A percentile compares a stretch with the other conserved stretches of the same genome.
Conservation (phyloP, 1,284 basidiomycete species). For the Marasmius sp. region DNA sequence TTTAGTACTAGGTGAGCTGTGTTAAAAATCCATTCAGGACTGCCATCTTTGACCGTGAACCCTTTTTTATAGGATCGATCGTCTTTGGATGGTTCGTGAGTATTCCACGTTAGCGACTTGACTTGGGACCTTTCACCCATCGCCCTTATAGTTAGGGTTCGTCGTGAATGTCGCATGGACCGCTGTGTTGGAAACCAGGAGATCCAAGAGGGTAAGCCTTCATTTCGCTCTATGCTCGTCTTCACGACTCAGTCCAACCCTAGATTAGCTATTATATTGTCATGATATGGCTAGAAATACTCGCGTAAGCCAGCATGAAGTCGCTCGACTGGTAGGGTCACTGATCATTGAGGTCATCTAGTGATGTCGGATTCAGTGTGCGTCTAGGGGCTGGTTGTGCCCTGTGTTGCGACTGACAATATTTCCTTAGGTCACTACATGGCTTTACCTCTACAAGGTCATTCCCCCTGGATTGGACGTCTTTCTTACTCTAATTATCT, state of each 20-base stretch:
- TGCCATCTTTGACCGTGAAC: too few species aligned
- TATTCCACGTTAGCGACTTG: background rate
- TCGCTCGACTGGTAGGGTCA: too few species aligned
- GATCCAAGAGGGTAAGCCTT: background rate
- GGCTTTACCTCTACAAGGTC: conserved; percentile 1
- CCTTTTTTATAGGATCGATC: background rate
- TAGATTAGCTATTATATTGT: background rate
- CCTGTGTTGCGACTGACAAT: too few species aligned
- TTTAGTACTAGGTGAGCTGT: background rate
- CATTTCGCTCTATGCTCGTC: background rate
- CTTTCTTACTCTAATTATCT: background rate
- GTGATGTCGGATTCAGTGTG: too few species aligned
- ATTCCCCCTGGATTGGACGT: background rate
- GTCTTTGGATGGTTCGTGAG: background rate
- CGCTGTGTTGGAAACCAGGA: background rate
- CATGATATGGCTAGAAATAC: conserved; percentile 1
- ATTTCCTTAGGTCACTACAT: background rate
- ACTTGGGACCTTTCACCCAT: background rate
- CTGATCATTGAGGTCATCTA: too few species aligned
- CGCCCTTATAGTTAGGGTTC: background rate
- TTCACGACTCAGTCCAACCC: background rate
- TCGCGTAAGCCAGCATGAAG: background rate
- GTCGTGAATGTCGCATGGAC: background rate
- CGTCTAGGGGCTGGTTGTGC: too few species aligned
- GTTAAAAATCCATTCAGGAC: too few species aligned